phyloP scores from a whole-genome alignment of 2,329 filamentous ascomycete genomes.

The Curvularia hawaiiensis region DNA sequence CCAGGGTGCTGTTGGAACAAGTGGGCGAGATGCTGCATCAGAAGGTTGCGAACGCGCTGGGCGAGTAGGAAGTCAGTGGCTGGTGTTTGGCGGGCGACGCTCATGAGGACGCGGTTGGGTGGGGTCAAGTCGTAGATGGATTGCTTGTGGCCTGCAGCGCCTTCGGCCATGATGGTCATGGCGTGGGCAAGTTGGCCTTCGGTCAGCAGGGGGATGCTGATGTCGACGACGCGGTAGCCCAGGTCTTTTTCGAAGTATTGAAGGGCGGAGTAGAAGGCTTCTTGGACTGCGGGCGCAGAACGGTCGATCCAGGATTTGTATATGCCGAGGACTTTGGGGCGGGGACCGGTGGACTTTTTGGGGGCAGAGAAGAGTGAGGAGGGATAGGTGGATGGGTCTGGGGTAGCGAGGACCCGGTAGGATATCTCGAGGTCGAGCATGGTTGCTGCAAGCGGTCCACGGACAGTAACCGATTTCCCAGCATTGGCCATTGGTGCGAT shows the following conservation, averaged over 20 bases:
- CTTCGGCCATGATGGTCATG: conserved; percentile 76
- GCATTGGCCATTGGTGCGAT: conserved; percentile 63
- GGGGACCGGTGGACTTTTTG: conserved; percentile 50
- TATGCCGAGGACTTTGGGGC: conserved; percentile 70
- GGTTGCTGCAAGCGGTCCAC: conserved; percentile 76
- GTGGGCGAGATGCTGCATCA: conserved; percentile 78
- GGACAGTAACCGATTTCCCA: conserved; percentile 67
- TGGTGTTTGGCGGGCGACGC: conserved; percentile 66
- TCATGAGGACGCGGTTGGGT: conserved; percentile 72
- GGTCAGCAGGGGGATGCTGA: conserved; percentile 68
- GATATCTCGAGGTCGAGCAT: conserved; percentile 79
- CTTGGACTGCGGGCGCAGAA: conserved; percentile 67
- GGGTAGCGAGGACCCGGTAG: conserved; percentile 79
- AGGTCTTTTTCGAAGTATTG: conserved; percentile 59
- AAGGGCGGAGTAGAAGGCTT: conserved; percentile 66
- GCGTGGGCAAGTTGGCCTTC: conserved; percentile 79
- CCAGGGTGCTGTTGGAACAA: conserved; percentile 74
- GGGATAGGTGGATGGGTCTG: conserved; percentile 66
- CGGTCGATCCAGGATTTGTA: conserved; percentile 71
- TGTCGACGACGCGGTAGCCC: conserved; percentile 63
- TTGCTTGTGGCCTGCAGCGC: conserved; percentile 56
- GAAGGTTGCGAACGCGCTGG: conserved; percentile 72
- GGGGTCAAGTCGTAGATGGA: conserved; percentile 64
- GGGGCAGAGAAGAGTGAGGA: conserved; percentile 68
- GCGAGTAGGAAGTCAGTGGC: conserved; percentile 73